Evolutionary conservation across 768 basidiomycete species (phyloP), one percentile per base, ranked within the genome.

Genomic region (Glaciozyma antarctica): DNA sequence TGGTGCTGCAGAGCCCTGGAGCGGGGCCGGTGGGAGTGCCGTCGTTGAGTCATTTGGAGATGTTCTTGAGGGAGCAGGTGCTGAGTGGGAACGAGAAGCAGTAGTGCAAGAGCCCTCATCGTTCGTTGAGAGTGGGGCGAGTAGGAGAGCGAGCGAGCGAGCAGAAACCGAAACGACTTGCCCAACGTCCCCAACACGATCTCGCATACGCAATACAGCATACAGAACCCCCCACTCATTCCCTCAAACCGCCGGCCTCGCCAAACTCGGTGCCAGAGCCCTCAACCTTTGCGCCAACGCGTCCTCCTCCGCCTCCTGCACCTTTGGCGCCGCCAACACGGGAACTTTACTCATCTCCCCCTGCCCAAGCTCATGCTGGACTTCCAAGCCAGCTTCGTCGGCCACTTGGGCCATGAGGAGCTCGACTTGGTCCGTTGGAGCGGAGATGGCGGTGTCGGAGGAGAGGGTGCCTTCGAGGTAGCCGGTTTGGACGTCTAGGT

Each of bases 381-480:
- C 78, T 76, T 99, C 91, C 65, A 99, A 88, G 70, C 97, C 88
- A 28, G 91, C 91, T 77, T 99, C 94, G 75, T 98, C 95, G 6
- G 95, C 95, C 26, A 90, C 92, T 78, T 93, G 90, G 62, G 86
- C 84, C 81, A 99, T 81, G 28, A 98, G 84, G 34, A 81, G 78
- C 75, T 99, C 95, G 75, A 99, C 87, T 76, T 99, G 93, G 78
- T 99, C 95, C 77, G 97, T 91, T 1, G 95, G 95, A 8, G 90
- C 93, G 17, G 90, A 86, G 48, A 88, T 83, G 24, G 93, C 95
- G 3, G 90, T 94, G 28, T 93, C 90, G 61, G 87, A 83, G 15
- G 86, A 85, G 87, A 99, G 97, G 47, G 92, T 86, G 65, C 91
- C 89, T 75, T 98, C 95, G 91, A 99, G 94, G 78, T 94, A 93